These are phyloP conservation scores for Oxytropis ochrocephala DNA, from an alignment of 306 rosid species.

Conservation along the genomic window DNA sequence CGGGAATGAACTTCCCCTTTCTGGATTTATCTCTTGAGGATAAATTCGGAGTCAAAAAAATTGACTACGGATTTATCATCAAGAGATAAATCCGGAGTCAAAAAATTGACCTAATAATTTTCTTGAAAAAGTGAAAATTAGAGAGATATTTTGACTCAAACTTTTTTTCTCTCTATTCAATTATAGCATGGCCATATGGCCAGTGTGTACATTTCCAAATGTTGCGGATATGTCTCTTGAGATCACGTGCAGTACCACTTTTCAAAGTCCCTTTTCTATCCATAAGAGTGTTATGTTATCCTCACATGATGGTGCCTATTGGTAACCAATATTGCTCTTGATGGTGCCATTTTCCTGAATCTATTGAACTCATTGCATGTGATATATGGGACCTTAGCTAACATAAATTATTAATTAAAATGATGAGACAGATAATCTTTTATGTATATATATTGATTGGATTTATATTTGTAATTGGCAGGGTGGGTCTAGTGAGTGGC, in stretches of 20 bases:
- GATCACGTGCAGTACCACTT: slow-evolving; percentile 22
- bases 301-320: slow-evolving; percentile 9
- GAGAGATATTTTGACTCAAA: too few species aligned
- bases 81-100: too few species aligned
- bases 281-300: slow-evolving; percentile 23
- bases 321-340: slow-evolving; percentile 5
- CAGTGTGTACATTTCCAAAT: slow-evolving; percentile 26
- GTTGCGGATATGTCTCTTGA: slow-evolving; percentile 31
- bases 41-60: too few species aligned
- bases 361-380: slow-evolving; percentile 39
- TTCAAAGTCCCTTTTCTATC: neutral
- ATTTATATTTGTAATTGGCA: slow-evolving; percentile 26
- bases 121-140: too few species aligned
- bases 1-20: too few species aligned
- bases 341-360: slow-evolving; percentile 16
- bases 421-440: neutral
- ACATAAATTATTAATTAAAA: neutral
- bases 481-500: slow-evolving; percentile 75
- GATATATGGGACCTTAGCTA: slow-evolving; percentile 31
- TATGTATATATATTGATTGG: neutral
- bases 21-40: too few species aligned
- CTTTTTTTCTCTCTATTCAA: neutral
- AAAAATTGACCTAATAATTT: too few species aligned
- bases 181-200: neutral
- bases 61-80: too few species aligned